Conservation (phyloP, 495 filamentous ascomycete species). For the Amorphotheca resinae region DNA sequence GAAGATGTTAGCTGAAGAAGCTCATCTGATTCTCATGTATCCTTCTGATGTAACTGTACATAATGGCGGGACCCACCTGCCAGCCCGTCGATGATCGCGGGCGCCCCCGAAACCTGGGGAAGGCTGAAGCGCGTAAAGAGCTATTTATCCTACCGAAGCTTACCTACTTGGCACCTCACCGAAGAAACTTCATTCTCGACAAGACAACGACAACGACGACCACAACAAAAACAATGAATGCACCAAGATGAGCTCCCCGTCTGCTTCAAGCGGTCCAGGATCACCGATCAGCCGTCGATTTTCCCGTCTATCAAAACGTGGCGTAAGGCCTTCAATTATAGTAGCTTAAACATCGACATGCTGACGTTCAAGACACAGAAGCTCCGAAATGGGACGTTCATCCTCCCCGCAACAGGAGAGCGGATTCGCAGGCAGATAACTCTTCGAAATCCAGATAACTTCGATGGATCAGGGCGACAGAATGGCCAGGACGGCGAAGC, state of each 20-base stretch:
- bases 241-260: conserved; percentile 20
- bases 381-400: conserved; percentile 48
- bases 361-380: conserved; percentile 17
- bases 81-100: too few relatives aligned
- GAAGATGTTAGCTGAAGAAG: too few relatives aligned
- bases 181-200: too few relatives aligned
- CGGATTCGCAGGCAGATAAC: conserved; percentile 45
- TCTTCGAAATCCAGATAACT: conserved; percentile 29
- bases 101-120: too few relatives aligned
- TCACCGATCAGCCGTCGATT: conserved; percentile 9
- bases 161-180: too few relatives aligned
- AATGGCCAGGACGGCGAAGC: background rate
- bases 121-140: too few relatives aligned
- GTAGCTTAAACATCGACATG: background rate
- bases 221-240: conserved; percentile 14
- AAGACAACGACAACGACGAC: too few relatives aligned
- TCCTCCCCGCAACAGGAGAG: conserved; percentile 48
- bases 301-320: conserved; percentile 13
- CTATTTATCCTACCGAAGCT: too few relatives aligned
- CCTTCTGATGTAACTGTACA: too few relatives aligned
- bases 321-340: conserved; percentile 7
- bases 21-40: too few relatives aligned
- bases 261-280: conserved; percentile 12
- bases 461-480: conserved; percentile 19
- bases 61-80: too few relatives aligned